A percentile compares a stretch with the other conserved stretches of the same genome.
Conservation (phyloP, 495 filamentous ascomycete species). For the Tetracladium marchalianum region DNA sequence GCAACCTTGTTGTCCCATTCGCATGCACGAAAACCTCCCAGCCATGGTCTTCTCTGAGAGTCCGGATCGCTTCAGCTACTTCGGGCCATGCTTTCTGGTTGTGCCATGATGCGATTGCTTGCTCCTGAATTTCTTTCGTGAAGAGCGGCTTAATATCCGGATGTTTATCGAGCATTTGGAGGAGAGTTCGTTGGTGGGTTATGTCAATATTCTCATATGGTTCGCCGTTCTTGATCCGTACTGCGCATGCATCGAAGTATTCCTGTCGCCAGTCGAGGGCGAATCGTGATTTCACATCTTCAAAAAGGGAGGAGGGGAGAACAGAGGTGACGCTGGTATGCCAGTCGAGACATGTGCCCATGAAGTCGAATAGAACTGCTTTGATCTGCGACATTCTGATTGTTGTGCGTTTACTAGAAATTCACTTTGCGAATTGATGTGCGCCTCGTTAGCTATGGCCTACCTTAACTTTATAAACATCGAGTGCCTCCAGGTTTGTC, state of each 20-base stretch:
- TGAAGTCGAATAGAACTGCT: conserved; percentile 37
- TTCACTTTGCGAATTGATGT: too few relatives aligned
- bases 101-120: conserved; percentile 31
- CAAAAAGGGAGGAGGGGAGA: conserved; percentile 18
- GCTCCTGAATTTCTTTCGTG: not conserved
- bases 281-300: conserved; percentile 24
- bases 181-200: conserved; percentile 31
- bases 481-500: too few relatives aligned
- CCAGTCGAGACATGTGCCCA: conserved; percentile 38
- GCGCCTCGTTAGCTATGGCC: too few relatives aligned
- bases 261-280: conserved; percentile 38
- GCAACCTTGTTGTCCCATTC: conserved; percentile 45
- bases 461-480: too few relatives aligned
- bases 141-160: conserved; percentile 18
- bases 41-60: conserved; percentile 14
- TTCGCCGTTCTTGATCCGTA: conserved; percentile 24
- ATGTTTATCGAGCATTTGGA: conserved; percentile 22
- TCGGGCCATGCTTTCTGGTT: conserved; percentile 38
- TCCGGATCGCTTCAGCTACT: conserved; percentile 19
- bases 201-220: conserved; percentile 39
- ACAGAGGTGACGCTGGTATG: conserved; percentile 23
- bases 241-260: conserved; percentile 35
- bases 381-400: conserved; percentile 16
- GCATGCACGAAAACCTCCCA: conserved; percentile 36
- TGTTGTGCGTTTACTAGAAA: too few relatives aligned